Conservation (phyloP, 164 flowering plant species). For the Echeveria elegans region DNA sequence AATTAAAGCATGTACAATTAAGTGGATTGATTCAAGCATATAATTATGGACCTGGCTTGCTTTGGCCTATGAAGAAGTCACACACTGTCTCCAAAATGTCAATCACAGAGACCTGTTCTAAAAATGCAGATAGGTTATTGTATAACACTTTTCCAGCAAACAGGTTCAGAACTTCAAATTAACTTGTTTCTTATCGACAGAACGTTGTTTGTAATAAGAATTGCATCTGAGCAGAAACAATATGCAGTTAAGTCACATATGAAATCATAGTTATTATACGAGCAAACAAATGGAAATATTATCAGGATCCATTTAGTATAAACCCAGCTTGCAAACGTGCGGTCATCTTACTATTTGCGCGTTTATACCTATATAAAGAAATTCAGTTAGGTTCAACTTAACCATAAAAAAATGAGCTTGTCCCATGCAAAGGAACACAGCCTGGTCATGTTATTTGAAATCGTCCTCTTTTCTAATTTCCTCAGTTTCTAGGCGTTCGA, state of each 20-base stretch:
- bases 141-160: neutral
- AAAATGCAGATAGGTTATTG: neutral
- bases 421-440: constrained; percentile 3
- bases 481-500: neutral
- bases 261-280: neutral
- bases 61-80: neutral
- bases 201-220: neutral
- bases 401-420: neutral
- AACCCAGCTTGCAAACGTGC: neutral
- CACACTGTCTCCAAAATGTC: neutral
- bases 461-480: neutral
- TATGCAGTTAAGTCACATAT: neutral
- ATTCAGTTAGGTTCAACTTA: neutral
- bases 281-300: neutral
- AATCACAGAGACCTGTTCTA: neutral
- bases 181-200: neutral
- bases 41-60: neutral
- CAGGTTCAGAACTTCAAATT: neutral
- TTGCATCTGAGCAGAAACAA: neutral
- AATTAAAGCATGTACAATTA: neutral
- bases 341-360: neutral
- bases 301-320: neutral
- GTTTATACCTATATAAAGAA: neutral
- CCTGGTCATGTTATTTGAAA: neutral
- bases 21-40: neutral